Base-by-base conservation (phyloP, 2,329 filamentous ascomycete species). In the Emergomyces pasteurianus region DNA sequence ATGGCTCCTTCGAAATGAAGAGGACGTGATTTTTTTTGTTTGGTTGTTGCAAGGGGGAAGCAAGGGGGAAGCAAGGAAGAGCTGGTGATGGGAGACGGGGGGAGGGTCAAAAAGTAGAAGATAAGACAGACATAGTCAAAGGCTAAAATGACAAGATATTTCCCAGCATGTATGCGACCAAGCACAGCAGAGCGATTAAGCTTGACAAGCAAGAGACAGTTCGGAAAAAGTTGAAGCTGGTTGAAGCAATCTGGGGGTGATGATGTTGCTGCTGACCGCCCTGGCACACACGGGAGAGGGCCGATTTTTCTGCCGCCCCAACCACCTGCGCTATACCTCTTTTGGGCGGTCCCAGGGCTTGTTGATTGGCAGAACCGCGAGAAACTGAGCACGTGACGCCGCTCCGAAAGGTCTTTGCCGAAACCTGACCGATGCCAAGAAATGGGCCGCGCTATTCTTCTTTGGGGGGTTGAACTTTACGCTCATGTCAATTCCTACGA, bases 211-310 rank as follows among this genome's bases (percentile, higher is more conserved):
- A 4, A 10, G 34, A 9, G 34, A 10, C 8, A 36, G 34, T 38
- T 52, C 7, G 26, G 36, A 40, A 46, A n/a, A 56, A 57, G 54
- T 57, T 46, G 54, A 34, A 57, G 38, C 54, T 57, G 54, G 38
- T 3, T 23, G 34, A 43, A 26, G 40, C 38, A 43, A 43, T 28
- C n/a, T 38, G 53, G 40, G 46, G 54, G 38, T 57, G 54, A 57
- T 46, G 54, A 57, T 57, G 54, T 57, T 57, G 54, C 54, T 31
- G 16, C 26, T 57, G 40, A 57, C 54, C 54, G 54, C 54, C 54
- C 54, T 57, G 40, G 38, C 31, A 31, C 31, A 31, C 31, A n/a
- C 28, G 54, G 28, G 23, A 56, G 38, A 31, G 40, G 54, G 38
- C 10, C 38, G 40, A 57, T 57, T 57, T 57, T 57, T 57, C 54